Evolutionary conservation across 345 rosid genomes (phyloP).

Genomic region (Eucalyptus sp.): DNA sequence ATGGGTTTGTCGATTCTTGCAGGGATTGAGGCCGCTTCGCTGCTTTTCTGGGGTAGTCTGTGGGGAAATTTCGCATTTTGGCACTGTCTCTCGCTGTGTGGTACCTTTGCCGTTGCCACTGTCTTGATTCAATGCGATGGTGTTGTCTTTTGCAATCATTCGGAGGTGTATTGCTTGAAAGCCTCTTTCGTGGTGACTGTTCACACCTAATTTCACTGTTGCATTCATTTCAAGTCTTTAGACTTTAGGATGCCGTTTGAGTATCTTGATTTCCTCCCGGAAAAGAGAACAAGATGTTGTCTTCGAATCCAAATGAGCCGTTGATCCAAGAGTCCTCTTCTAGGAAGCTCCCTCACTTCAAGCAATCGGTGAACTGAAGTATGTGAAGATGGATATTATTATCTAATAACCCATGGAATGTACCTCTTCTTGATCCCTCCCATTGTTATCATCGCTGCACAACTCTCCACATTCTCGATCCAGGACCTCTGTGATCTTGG

Average conservation of each 20-base stretch:
- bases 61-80: not conserved
- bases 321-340: constrained; percentile 4
- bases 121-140: not conserved
- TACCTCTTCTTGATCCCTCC: constrained; percentile 29
- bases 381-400: constrained; percentile 38
- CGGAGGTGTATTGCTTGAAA: not conserved
- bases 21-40: not conserved
- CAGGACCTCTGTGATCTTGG: constrained; percentile 29
- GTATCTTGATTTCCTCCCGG: not conserved
- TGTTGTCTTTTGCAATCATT: not conserved
- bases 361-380: constrained; percentile 34
- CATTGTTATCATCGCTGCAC: constrained; percentile 7
- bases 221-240: not conserved
- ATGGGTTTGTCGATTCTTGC: not conserved
- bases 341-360: constrained; percentile 27
- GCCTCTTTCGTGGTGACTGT: not conserved
- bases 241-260: not conserved
- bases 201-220: not conserved
- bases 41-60: not conserved
- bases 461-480: constrained; percentile 24
- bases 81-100: not conserved
- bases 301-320: not conserved
- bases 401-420: constrained; percentile 24
- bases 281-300: not conserved
- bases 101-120: not conserved